Base-by-base conservation (phyloP, 805 yeast species). In the Clavispora fructus region DNA sequence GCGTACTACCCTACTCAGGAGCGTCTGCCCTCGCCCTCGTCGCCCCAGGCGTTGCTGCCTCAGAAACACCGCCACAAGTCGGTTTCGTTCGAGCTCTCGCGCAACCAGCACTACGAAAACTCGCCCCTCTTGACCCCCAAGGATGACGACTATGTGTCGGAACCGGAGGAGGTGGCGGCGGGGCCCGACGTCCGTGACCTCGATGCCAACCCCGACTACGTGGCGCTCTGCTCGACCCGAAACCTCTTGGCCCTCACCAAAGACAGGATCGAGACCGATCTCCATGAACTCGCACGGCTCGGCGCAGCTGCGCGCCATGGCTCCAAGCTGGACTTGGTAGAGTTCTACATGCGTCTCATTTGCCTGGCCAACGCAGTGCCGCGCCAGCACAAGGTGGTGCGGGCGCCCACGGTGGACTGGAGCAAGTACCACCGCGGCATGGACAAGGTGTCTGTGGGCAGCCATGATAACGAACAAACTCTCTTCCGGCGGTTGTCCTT, bases 111-210 rank as follows among this genome's bases (percentile, higher is more conserved):
- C 30, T 66, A 64, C 45, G 63, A 64, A 33, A 53, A 53, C 46
- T 61, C 68, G 39, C 74, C 73, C 7, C 60, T 71, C 30, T 58
- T 70, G 42, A 71, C 75, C 2, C 75, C 75, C 6, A 69, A 68
- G 47, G 71, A 71, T 25, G 75, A 69, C 32, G 69, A 67, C 41
- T 66, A 68, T 44, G 68, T 64, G 27, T 61, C 62, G 47, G 58
- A 60, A 27, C 58, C 57, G 17, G 57, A 53, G 32, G 46, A 41
- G 8, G 42, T 25, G 27, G 33, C 25, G 25, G 11, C 40, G 26
- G 12, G 17, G 14, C 25, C 35, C 39, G 29, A 30, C 42, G 38
- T 19, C 17, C 26, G 39, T 29, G 30, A 52, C 25, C 54, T 64
- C 44, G 54, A 55, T 45, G 47, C 53, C 10, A 68, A 71, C 51